Evolutionary conservation across 257 asterid species (phyloP).

Genomic region (Gynochthodes officinalis): DNA sequence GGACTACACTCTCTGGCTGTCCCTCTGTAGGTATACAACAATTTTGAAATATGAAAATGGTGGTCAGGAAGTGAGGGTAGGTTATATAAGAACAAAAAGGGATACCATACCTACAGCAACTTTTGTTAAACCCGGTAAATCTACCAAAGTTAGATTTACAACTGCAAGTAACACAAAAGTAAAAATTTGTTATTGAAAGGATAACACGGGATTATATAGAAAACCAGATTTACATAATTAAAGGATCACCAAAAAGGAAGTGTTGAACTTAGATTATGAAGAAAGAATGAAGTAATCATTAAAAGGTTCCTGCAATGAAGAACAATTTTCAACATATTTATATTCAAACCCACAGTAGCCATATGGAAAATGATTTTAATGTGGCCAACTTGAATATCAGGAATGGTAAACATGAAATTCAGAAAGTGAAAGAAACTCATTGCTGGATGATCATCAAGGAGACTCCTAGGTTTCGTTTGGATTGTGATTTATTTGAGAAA

Average conservation of each 20-base stretch:
- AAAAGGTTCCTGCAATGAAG: not conserved
- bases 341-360: not conserved
- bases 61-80: not conserved
- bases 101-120: conserved; percentile 46
- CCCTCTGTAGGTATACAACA: conserved; percentile 30
- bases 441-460: not conserved
- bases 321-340: not conserved
- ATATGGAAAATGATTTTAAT: not conserved
- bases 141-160: conserved; percentile 44
- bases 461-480: too few relatives aligned
- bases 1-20: conserved; percentile 39
- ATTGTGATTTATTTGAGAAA: too few relatives aligned
- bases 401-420: not conserved
- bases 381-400: not conserved
- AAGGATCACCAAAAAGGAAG: not conserved
- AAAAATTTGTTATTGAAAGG: not conserved
- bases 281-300: not conserved
- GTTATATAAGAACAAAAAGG: not conserved
- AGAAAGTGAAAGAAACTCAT: not conserved
- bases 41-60: not conserved
- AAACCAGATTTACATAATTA: not conserved
- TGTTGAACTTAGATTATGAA: not conserved
- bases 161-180: conserved; percentile 27
- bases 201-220: not conserved
- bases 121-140: conserved; percentile 48